These are phyloP conservation scores for Tulasnella sp. DNA, from an alignment of 768 basidiomycete genomes.

Conservation along the genomic window DNA sequence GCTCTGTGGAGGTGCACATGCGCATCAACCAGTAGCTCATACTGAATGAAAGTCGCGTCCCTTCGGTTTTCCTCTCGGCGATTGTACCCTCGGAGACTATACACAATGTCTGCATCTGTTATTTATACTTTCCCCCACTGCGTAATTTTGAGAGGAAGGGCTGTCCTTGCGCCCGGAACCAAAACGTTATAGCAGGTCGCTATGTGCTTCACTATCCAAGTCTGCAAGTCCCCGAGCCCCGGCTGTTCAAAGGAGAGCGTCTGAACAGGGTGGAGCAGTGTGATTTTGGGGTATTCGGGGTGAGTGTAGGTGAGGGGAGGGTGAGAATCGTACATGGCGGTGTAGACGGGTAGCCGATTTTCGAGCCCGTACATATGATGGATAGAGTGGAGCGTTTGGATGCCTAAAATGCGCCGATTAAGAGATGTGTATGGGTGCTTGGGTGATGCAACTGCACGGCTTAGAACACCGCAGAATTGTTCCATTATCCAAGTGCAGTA, in stretches of 20 bases:
- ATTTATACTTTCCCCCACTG: background rate
- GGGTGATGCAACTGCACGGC: constrained; percentile 53
- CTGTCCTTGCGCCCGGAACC: background rate
- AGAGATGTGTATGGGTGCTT: constrained; percentile 49
- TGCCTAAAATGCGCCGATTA: constrained; percentile 56
- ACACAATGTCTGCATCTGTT: background rate
- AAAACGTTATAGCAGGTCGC: no score
- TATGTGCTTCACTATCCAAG: no score
- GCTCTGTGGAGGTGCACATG: no score
- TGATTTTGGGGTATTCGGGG: no score
- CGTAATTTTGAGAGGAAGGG: background rate
- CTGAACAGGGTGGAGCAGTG: no score
- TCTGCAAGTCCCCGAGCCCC: no score
- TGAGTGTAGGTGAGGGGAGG: no score
- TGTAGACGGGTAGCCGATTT: constrained; percentile 21
- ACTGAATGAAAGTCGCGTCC: background rate
- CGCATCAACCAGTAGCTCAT: background rate
- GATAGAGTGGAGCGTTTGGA: constrained; percentile 48
- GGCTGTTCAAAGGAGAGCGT: no score
- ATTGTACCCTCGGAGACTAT: background rate
- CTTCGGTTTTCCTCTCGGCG: background rate
- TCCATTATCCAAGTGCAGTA: constrained; percentile 26
- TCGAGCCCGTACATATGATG: constrained; percentile 52
- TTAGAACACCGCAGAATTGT: constrained; percentile 45
- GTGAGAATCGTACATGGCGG: background rate